A percentile compares a stretch with the other conserved stretches of the same genome.
These are phyloP conservation scores for Stromatinia cepivora DNA, from an alignment of 2,329 filamentous ascomycete species.

Conservation along the genomic window DNA sequence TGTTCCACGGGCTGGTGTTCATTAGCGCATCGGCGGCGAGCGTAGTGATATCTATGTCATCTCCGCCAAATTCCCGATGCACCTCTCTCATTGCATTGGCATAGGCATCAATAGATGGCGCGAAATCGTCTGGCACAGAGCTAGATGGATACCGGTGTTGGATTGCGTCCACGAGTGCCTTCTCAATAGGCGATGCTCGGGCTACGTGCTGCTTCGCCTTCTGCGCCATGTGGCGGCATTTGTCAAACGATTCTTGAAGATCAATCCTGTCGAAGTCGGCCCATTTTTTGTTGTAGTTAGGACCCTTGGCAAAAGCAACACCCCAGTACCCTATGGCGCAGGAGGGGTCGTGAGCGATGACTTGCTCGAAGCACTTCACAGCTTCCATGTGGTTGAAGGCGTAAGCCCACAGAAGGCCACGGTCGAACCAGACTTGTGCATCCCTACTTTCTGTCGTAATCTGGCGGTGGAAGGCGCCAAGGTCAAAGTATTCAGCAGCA, in stretches of 20 bases:
- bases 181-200: conserved; percentile 53
- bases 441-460: conserved; percentile 54
- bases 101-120: conserved; percentile 58
- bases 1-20: conserved; percentile 64
- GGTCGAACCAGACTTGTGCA: conserved; percentile 68
- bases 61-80: conserved; percentile 51
- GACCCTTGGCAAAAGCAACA: conserved; percentile 68
- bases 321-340: conserved; percentile 71
- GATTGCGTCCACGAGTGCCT: conserved; percentile 63
- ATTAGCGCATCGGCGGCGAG: conserved; percentile 66
- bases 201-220: conserved; percentile 49
- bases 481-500: conserved; percentile 44
- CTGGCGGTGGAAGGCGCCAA: conserved; percentile 58
- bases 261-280: conserved; percentile 65
- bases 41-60: conserved; percentile 63
- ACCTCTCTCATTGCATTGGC: conserved; percentile 60
- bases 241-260: conserved; percentile 49
- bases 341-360: conserved; percentile 52
- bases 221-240: conserved; percentile 46
- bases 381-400: conserved; percentile 77
- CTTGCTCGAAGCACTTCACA: conserved; percentile 61
- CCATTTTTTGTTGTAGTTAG: conserved; percentile 81
- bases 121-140: conserved; percentile 50
- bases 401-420: conserved; percentile 72
- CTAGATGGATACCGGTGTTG: conserved; percentile 59